Evolutionary conservation across 805 yeast genomes (phyloP).

Genomic region (Grigorovia jiainica): DNA sequence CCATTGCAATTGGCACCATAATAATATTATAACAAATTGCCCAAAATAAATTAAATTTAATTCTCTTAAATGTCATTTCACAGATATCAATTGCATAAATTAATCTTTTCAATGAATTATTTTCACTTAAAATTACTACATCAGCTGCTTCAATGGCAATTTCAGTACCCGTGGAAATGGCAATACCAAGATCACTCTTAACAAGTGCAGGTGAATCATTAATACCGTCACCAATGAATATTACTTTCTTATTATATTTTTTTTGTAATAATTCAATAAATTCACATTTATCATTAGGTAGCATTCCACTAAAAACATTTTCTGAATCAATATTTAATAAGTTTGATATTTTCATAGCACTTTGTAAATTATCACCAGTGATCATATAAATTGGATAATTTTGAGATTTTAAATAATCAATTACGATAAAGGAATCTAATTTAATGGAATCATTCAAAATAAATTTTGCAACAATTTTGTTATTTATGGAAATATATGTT

Average conservation of each 20-base stretch:
- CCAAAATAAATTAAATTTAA: conserved; percentile 77
- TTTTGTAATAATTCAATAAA: conserved; percentile 51
- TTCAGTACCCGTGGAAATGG: conserved; percentile 88
- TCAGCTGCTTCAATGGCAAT: conserved; percentile 97
- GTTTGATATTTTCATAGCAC: conserved; percentile 56
- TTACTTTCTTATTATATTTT: conserved; percentile 39
- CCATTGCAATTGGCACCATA: conserved; percentile 93
- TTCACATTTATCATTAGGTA: conserved; percentile 69
- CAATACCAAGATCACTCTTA: conserved; percentile 80
- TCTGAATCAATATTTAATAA: conserved; percentile 55
- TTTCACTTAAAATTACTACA: conserved; percentile 54
- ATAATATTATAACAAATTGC: conserved; percentile 75
- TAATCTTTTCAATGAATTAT: conserved; percentile 37
- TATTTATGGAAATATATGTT: conserved; percentile 52
- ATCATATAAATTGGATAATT: conserved; percentile 71
- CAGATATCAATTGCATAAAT: conserved; percentile 60
- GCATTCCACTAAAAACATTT: conserved; percentile 63
- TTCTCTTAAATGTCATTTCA: conserved; percentile 56
- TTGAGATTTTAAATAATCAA: conserved; percentile 41
- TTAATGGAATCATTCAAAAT: conserved; percentile 62
- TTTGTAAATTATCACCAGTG: conserved; percentile 70
- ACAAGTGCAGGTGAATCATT: conserved; percentile 96
- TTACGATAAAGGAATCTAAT: conserved; percentile 51
- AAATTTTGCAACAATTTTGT: conserved; percentile 50
- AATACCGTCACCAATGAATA: conserved; percentile 95